Evolutionary conservation across 495 filamentous ascomycete genomes (phyloP).

Genomic region (Neurospora sublineolata): DNA sequence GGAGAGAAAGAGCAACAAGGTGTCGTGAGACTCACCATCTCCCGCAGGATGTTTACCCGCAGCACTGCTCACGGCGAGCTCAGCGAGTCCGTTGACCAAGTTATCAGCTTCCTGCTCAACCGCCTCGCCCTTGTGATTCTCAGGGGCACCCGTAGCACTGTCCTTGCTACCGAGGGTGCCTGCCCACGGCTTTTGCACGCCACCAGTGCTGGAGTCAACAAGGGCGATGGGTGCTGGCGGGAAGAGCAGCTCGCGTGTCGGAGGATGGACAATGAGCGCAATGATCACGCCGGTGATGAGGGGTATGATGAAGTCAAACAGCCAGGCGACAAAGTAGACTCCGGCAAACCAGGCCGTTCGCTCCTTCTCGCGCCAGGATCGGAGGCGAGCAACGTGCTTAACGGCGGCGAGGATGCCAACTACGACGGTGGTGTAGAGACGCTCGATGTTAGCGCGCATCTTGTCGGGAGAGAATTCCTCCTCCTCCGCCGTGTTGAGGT

Average conservation of each 20-base stretch:
- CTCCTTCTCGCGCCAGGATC: conserved; percentile 66
- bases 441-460: conserved; percentile 65
- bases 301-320: conserved; percentile 62
- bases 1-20: conserved; percentile 51
- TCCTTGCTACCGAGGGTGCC: conserved; percentile 67
- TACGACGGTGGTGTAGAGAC: conserved; percentile 73
- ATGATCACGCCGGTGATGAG: conserved; percentile 45
- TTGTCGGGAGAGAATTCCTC: conserved; percentile 85
- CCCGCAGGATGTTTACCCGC: conserved; percentile 58
- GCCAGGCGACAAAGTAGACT: conserved; percentile 65
- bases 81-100: conserved; percentile 64
- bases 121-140: conserved; percentile 76
- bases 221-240: conserved; percentile 60
- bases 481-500: conserved; percentile 69
- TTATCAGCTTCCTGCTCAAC: conserved; percentile 79
- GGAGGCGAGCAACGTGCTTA: conserved; percentile 64
- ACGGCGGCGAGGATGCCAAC: conserved; percentile 53
- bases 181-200: conserved; percentile 54
- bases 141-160: conserved; percentile 68
- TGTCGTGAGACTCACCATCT: conserved; percentile 32
- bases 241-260: conserved; percentile 53
- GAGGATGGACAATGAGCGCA: conserved; percentile 55
- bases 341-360: conserved; percentile 57
- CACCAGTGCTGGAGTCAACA: conserved; percentile 50
- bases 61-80: conserved; percentile 62